Percentiles rank a stretch among this genome's conserved stretches.
These are phyloP conservation scores for Vigna angularis DNA, from an alignment of 306 rosid species.

Conservation along the genomic window DNA sequence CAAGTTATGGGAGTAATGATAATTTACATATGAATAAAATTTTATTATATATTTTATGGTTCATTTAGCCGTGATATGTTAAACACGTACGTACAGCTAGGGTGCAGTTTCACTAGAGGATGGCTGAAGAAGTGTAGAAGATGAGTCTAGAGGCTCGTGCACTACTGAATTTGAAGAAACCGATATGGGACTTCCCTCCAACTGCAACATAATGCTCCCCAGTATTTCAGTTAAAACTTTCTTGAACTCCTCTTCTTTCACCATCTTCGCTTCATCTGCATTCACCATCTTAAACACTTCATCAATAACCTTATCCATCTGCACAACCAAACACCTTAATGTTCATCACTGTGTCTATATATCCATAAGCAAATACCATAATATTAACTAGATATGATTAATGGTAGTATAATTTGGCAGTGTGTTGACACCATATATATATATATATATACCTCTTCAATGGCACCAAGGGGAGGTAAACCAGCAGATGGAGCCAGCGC, in stretches of 20 bases:
- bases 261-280: slow-evolving; percentile 67
- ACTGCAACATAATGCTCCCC: slow-evolving; percentile 77
- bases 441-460: slow-evolving; percentile 62
- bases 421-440: slow-evolving; percentile 13
- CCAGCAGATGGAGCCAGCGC: slow-evolving; percentile 77
- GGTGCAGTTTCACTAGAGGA: slow-evolving; percentile 48
- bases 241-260: slow-evolving; percentile 91
- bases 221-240: slow-evolving; percentile 68
- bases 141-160: slow-evolving; percentile 79
- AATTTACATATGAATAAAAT: slow-evolving; percentile 39
- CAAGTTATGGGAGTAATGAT: slow-evolving; percentile 34
- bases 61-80: slow-evolving; percentile 23
- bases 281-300: slow-evolving; percentile 62
- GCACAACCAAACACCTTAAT: slow-evolving; percentile 33
- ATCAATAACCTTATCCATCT: slow-evolving; percentile 77
- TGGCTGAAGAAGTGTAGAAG: slow-evolving; percentile 80
- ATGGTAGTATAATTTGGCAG: neutral
- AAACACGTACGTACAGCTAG: slow-evolving; percentile 3
- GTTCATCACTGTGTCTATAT: no score
- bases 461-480: slow-evolving; percentile 87
- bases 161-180: slow-evolving; percentile 86
- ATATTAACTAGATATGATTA: no score
- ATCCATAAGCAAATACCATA: no score
- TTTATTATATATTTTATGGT: slow-evolving; percentile 23
- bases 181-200: slow-evolving; percentile 74